Evolutionary conservation across 2,329 filamentous ascomycete genomes (phyloP), one percentile per base, ranked within the genome.

Genomic region (Colletotrichum australisinense): DNA sequence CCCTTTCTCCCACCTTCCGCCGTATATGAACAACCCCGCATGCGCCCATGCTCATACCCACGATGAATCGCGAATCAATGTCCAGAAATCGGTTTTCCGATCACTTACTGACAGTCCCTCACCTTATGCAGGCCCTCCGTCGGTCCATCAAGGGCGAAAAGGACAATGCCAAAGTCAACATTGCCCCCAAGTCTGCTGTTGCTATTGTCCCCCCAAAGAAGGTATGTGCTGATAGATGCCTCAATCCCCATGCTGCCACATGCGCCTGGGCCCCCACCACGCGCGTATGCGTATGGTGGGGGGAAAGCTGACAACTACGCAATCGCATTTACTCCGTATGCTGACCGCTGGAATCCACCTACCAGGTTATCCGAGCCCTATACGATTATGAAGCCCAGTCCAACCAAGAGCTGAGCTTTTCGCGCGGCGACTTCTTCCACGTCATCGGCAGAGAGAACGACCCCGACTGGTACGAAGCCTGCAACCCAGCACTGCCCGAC

Each of bases 361-460:
- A 30, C 72, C 79, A 98, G 95, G 95, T 99, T 74, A 99, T 99
- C 83, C 95, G 96, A 87, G 97, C 97, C 35, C 92, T 98, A 72
- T 98, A 97, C 88, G 94, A 97, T 83, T 97, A 97, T 85, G 90
- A 93, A 79, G 94, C 95, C 73, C 90, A 93, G 79, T 91, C 91
- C 73, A 85, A 85, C 66, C 93, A 96, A 81, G 93, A 98, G 86
- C 88, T 99, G 79, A 93, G 93, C 81, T 99, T 99, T 84, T 95
- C 93, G 76, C 94, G 95, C 81, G 97, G 97, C 80, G 97, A 99
- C 83, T 99, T 98, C 84, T 97, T 99, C 82, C 96, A 98, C 86
- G 97, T 99, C 76, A 96, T 98, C 83, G 95, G 94, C 79, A 93
- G 96, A 83, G 97, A 98, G 86, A 93, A 98, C 87, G 96, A 98